Evolutionary conservation across 2,329 filamentous ascomycete species (phyloP), one percentile per base, ranked within the genome.

Genomic region (Talaromyces sp.): DNA sequence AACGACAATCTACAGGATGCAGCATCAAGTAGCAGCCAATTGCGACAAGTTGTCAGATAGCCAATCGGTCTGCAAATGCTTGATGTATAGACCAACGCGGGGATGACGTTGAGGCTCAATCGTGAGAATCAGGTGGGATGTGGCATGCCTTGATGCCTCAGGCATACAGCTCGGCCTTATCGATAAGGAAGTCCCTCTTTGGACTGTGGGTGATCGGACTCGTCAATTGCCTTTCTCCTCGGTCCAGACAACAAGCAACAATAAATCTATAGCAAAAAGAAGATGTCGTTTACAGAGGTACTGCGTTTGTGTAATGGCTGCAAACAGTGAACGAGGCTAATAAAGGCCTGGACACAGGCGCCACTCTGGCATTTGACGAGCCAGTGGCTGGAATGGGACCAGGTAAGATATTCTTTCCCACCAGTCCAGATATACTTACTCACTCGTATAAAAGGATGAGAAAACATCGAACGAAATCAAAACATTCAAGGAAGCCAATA

Each of bases 301-400:
- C 35, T n/a, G 12, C 2, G 8, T 23, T 5, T 18, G 21, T 16
- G 4, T 7, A 2, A 12, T 3, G 2, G 12, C 9, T 23, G 2
- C n/a, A 33, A n/a, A 6, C 3, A 23, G 28, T 16, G 4, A 5
- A 35, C 18, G n/a, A 42, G 35, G 11, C 33, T 57, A 25, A 57
- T 4, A 7, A 9, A 9, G 2, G 37, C 31, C 35, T 9, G n/a
- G 16, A 46, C 1, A 33, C 65, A 79, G 76, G 69, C 72, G 65
- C 67, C 74, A 5, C 67, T 78, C 42, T 70, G 70, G 50, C 69
- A 67, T 16, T 73, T 86, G 62, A 80, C 83, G 61, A 68, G 81
- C 66, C 80, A 80, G 73, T 87, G 85, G 85, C 77, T 87, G n/a
- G 76, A 80, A 63, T 80, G 84, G 68, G 85, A 87, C 71, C 73